Evolutionary conservation across 1,284 basidiomycete genomes (phyloP).

Genomic region (Ceratobasidium theobromae): DNA sequence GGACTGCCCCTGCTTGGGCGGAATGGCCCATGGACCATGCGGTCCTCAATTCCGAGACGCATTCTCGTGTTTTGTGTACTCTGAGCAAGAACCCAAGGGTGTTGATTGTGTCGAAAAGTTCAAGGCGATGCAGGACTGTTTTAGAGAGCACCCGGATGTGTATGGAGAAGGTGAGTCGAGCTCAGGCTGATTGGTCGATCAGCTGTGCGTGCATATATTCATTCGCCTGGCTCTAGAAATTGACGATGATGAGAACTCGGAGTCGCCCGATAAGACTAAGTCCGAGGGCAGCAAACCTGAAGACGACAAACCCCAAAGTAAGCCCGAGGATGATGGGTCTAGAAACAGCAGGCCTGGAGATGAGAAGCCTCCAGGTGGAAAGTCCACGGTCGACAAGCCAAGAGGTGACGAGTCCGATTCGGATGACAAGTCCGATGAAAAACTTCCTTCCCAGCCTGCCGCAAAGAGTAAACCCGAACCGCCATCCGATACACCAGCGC

Average conservation of each 20-base stretch:
- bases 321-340: no score
- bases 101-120: slow-evolving; percentile 98
- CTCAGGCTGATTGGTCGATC: no score
- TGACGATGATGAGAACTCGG: slow-evolving; percentile 11
- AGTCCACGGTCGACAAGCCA: no score
- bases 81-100: slow-evolving; percentile 94
- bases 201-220: neutral
- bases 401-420: neutral
- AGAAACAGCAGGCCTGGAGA: no score
- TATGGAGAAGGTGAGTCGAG: slow-evolving; percentile 80
- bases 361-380: no score
- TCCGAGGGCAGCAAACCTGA: neutral
- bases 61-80: slow-evolving; percentile 96
- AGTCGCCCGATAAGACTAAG: neutral
- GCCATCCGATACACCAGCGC: neutral
- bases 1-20: slow-evolving; percentile 97
- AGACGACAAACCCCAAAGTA: neutral
- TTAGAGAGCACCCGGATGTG: slow-evolving; percentile 91
- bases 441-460: no score
- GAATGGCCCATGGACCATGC: slow-evolving; percentile 98
- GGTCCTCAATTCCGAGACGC: slow-evolving; percentile 93
- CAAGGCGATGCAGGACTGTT: slow-evolving; percentile 97
- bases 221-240: neutral
- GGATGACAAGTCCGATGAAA: neutral
- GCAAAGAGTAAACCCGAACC: neutral